Base-by-base conservation (phyloP, 1,139 yeast species). In the Diutina neorugosa region DNA sequence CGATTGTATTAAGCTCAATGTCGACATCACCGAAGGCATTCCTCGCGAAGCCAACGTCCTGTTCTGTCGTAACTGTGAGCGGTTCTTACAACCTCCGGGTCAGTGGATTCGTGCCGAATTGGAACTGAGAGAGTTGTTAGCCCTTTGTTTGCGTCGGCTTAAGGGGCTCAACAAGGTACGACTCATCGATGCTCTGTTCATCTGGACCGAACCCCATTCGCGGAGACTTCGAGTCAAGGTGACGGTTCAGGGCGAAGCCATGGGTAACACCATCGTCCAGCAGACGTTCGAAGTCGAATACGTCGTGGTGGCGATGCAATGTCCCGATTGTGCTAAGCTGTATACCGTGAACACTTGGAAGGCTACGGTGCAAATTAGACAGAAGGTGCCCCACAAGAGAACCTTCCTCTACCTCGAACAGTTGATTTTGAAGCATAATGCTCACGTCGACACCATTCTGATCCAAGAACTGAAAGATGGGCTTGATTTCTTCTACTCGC, bases 151-250 rank as follows among this genome's bases (percentile, higher is more conserved):
- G 61, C 82, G 94, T 68, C 80, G 94, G 66, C 76, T 94, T 60
- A 88, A 86, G 62, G 98, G 98, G 54, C 76, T 94, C 60, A 84
- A 81, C 58, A 90, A 89, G 63, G 94, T 91, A 52, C 77, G 98
- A 60, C 76, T 93, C 56, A 82, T 91, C 37, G 98, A 94, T 71
- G 98, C 98, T 6, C 80, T 91, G 4, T 93, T 93, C 63, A 83
- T 93, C 57, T 93, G 99, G 99, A 93, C 99, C 0, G 99, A 93
- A 69, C 98, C 99, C 1, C 99, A 93, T 68, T 91, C 98, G 27
- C 83, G 98, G 68, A 84, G 98, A 76, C 81, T 93, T 59, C 81
- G 91, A 66, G 81, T 93, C 58, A 91, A 90, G 64, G 70, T 94
- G 53, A 89, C 98, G 0, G 96, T 93, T 18, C 98, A 93, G 69